Evolutionary conservation across 345 rosid genomes (phyloP).

Genomic region (Arabis hirsuta): DNA sequence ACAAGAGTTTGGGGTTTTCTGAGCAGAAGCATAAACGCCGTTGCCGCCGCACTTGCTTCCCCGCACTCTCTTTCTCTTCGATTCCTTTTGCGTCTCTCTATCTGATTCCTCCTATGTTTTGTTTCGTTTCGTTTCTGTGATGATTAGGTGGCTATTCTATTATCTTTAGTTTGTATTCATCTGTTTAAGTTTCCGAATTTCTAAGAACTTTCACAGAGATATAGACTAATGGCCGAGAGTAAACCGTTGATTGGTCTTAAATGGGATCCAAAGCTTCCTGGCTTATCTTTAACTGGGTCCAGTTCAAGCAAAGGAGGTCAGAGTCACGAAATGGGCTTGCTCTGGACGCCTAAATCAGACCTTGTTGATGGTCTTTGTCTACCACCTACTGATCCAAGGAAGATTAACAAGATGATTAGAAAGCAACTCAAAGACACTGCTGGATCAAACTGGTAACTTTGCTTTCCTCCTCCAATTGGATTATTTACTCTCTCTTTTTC

Average conservation of each 20-base stretch:
- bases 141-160: no score
- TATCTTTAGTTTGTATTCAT: no score
- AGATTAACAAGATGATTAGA: constrained; percentile 66
- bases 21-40: no score
- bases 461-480: neutral
- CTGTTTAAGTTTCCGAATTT: no score
- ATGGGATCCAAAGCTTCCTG: constrained; percentile 82
- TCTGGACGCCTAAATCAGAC: constrained; percentile 66
- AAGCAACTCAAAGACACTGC: constrained; percentile 75
- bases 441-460: constrained; percentile 66
- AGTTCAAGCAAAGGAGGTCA: constrained; percentile 26
- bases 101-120: no score
- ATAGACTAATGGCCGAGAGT: constrained; percentile 52
- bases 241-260: constrained; percentile 75
- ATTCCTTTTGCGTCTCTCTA: no score
- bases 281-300: constrained; percentile 34
- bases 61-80: no score
- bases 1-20: no score
- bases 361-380: constrained; percentile 85
- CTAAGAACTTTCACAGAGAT: neutral
- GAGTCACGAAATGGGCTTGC: constrained; percentile 46
- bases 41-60: no score
- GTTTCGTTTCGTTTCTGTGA: no score
- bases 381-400: constrained; percentile 70
- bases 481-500: neutral